phyloP scores from a whole-genome alignment of 2,329 filamentous ascomycete genomes.

The Fusarium sacchari region DNA sequence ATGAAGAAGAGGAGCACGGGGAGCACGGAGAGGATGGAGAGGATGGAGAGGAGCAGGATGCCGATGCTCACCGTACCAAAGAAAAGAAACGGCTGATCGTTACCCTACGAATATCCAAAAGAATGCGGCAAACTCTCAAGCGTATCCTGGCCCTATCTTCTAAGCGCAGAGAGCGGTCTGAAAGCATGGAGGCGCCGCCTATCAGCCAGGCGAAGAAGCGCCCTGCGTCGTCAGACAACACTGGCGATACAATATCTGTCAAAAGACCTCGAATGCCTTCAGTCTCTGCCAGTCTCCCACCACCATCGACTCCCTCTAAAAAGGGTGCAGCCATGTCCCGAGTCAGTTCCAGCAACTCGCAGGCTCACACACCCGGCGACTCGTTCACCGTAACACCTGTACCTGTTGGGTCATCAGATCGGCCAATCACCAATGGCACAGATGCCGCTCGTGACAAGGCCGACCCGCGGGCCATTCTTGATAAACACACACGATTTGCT shows the following conservation, averaged over 20 bases:
- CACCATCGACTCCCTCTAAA: conserved; percentile 63
- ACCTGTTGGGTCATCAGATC: conserved; percentile 42
- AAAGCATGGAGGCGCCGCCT: conserved; percentile 53
- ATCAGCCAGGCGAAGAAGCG: conserved; percentile 58
- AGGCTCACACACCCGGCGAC: conserved; percentile 62
- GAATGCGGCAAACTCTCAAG: conserved; percentile 55
- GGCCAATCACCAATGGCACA: conserved; percentile 46
- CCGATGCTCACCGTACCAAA: conserved; percentile 45
- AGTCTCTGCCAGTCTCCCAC: conserved; percentile 45
- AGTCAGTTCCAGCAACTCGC: conserved; percentile 63
- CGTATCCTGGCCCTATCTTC: conserved; percentile 58
- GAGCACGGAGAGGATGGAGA: conserved; percentile 50
- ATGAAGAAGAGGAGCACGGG: conserved; percentile 49
- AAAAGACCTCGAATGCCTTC: conserved; percentile 59
- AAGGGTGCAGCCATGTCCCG: conserved; percentile 63
- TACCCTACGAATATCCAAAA: conserved; percentile 60
- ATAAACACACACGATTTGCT: conserved; percentile 52
- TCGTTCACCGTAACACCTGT: conserved; percentile 49
- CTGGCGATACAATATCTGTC: conserved; percentile 50
- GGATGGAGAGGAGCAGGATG: conserved; percentile 45
- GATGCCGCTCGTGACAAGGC: conserved; percentile 43
- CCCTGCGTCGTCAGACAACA: conserved; percentile 52
- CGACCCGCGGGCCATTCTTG: conserved; percentile 45
- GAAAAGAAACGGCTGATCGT: conserved; percentile 53
- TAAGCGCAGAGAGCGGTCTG: conserved; percentile 47